These are phyloP conservation scores for Globisporangium heterothallicum DNA, from an alignment of 352 stramenopile species.

Conservation along the genomic window DNA sequence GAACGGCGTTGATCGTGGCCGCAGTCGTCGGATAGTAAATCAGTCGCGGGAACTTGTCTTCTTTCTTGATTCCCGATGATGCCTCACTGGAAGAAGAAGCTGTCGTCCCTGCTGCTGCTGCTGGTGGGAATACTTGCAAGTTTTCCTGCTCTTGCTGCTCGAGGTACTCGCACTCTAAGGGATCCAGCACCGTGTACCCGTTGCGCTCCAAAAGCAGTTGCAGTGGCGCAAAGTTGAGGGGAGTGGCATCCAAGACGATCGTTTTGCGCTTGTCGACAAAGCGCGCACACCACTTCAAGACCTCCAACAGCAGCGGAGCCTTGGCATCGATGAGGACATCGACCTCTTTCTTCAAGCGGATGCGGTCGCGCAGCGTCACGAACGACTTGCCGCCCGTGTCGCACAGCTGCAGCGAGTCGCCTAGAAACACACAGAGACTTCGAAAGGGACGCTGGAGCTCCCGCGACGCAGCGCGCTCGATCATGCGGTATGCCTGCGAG, in stretches of 20 bases:
- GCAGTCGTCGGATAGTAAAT: constrained; percentile 59
- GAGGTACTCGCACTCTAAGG: constrained; percentile 30
- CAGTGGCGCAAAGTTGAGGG: constrained; percentile 40
- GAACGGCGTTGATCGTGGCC: constrained; percentile 60
- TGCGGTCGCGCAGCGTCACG: constrained; percentile 44
- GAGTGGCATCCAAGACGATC: constrained; percentile 51
- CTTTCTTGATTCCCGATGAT: constrained; percentile 21
- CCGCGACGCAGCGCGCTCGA: constrained; percentile 39
- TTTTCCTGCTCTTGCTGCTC: constrained; percentile 17
- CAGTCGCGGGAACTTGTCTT: constrained; percentile 38
- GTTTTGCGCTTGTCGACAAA: constrained; percentile 52
- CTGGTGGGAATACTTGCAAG: not conserved
- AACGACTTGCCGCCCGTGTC: constrained; percentile 43
- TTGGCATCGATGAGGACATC: constrained; percentile 69
- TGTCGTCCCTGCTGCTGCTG: not conserved
- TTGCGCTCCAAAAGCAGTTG: constrained; percentile 34
- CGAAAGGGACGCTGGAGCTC: constrained; percentile 45
- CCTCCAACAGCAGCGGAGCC: constrained; percentile 40
- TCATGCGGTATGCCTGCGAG: constrained; percentile 52
- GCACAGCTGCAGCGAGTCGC: constrained; percentile 45
- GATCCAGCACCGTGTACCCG: constrained; percentile 43
- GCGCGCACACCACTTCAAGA: constrained; percentile 49
- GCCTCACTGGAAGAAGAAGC: not conserved
- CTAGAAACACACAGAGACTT: constrained; percentile 49
- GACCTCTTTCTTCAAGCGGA: constrained; percentile 51